These are phyloP conservation scores for Cladorrhinum sp. DNA, from an alignment of 2,329 filamentous ascomycete species.

Conservation along the genomic window DNA sequence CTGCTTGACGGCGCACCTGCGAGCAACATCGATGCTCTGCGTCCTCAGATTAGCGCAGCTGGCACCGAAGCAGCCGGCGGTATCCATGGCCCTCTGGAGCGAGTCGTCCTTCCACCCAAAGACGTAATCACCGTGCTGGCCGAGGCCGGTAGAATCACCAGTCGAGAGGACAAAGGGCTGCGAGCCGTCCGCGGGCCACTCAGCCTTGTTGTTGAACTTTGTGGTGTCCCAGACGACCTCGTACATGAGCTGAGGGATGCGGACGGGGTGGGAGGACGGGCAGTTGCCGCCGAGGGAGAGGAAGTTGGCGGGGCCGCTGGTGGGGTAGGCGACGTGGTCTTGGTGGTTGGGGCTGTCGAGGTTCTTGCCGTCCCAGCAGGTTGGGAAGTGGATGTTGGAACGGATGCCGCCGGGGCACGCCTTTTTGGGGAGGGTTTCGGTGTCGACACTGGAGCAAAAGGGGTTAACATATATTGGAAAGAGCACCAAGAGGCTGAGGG, in stretches of 20 bases:
- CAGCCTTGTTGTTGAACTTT: slow-evolving; percentile 36
- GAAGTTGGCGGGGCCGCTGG: slow-evolving; percentile 41
- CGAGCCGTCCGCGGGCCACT: slow-evolving; percentile 38
- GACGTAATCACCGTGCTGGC: slow-evolving; percentile 43
- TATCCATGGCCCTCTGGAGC: slow-evolving; percentile 39
- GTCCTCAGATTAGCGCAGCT: slow-evolving; percentile 34
- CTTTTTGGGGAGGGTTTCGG: slow-evolving; percentile 37
- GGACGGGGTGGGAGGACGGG: slow-evolving; percentile 39
- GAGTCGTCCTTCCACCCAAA: slow-evolving; percentile 39
- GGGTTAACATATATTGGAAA: not conserved
- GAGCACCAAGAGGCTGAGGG: not conserved
- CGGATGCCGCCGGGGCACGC: slow-evolving; percentile 44
- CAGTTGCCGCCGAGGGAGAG: slow-evolving; percentile 36
- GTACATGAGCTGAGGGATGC: slow-evolving; percentile 47
- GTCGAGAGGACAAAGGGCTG: slow-evolving; percentile 38
- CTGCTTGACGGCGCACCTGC: slow-evolving; percentile 32
- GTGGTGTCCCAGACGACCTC: slow-evolving; percentile 47
- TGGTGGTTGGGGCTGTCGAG: slow-evolving; percentile 48
- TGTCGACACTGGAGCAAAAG: slow-evolving; percentile 33
- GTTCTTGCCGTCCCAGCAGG: slow-evolving; percentile 50
- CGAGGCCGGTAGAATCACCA: slow-evolving; percentile 40
- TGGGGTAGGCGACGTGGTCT: slow-evolving; percentile 41
- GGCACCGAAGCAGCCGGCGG: slow-evolving; percentile 42
- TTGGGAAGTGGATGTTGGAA: slow-evolving; percentile 46
- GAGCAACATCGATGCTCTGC: slow-evolving; percentile 34